Conservation (phyloP, 768 basidiomycete species). For the Tricholoma flavovirens region DNA sequence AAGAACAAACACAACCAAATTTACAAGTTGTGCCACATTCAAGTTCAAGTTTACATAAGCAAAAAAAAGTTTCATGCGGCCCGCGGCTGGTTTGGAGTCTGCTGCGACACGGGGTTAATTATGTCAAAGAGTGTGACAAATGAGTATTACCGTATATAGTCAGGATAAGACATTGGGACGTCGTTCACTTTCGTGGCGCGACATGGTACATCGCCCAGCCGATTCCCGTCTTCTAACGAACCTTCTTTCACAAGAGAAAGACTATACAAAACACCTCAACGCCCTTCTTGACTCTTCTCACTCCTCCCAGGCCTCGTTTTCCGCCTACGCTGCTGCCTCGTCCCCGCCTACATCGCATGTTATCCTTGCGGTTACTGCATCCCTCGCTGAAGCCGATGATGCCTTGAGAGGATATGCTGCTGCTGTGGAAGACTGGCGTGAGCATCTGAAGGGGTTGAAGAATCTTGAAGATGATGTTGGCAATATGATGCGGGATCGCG, state of each 20-base stretch:
- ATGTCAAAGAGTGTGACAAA: no score
- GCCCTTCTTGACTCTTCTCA: constrained; percentile 54
- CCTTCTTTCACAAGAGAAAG: constrained; percentile 65
- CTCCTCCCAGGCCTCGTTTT: constrained; percentile 56
- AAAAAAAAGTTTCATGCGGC: no score
- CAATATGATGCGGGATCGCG: constrained; percentile 66
- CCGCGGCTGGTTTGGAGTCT: no score
- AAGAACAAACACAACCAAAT: no score
- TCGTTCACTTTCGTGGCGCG: no score
- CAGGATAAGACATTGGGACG: no score
- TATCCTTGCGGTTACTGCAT: constrained; percentile 51
- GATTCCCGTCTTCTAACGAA: constrained; percentile 70
- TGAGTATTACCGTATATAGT: no score
- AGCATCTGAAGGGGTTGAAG: constrained; percentile 54
- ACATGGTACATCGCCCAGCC: constrained; percentile 25
- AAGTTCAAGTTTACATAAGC: no score
- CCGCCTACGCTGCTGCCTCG: constrained; percentile 69
- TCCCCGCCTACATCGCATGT: constrained; percentile 48
- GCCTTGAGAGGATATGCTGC: constrained; percentile 57
- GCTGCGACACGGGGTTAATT: no score
- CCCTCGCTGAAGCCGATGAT: constrained; percentile 60
- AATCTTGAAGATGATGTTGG: constrained; percentile 68
- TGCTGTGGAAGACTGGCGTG: constrained; percentile 62
- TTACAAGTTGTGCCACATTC: no score
- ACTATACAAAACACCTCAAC: constrained; percentile 58